Conservation (phyloP, 2,329 filamentous ascomycete species). For the Xylogone sp. region DNA sequence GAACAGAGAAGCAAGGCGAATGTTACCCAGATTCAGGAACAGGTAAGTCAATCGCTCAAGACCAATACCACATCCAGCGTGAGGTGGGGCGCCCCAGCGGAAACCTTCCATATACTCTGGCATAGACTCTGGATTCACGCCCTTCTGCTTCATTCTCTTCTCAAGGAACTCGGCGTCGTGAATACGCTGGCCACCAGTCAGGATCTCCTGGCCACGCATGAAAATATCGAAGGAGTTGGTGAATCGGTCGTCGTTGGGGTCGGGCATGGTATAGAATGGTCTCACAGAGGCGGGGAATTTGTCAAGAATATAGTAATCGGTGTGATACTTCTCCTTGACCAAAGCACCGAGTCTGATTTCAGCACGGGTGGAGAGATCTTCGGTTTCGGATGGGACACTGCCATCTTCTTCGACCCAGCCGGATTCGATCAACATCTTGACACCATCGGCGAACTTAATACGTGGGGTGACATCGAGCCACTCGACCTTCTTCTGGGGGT, state of each 20-base stretch:
- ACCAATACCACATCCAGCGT: slow-evolving; percentile 86
- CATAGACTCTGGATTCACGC: slow-evolving; percentile 78
- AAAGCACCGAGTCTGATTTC: slow-evolving; percentile 83
- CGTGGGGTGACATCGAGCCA: slow-evolving; percentile 84
- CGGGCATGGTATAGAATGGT: slow-evolving; percentile 89
- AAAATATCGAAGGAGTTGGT: slow-evolving; percentile 97
- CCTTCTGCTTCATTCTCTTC: slow-evolving; percentile 70
- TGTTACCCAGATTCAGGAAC: slow-evolving; percentile 81
- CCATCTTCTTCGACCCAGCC: slow-evolving; percentile 77
- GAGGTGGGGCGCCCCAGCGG: slow-evolving; percentile 82
- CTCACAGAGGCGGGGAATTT: slow-evolving; percentile 83
- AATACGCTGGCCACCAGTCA: slow-evolving; percentile 90
- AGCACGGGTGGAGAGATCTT: slow-evolving; percentile 80
- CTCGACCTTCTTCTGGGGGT: slow-evolving; percentile 80
- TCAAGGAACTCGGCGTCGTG: slow-evolving; percentile 73
- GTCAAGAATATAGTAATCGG: slow-evolving; percentile 92
- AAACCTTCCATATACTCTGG: slow-evolving; percentile 88
- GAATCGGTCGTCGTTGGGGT: slow-evolving; percentile 64
- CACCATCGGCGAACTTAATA: slow-evolving; percentile 74
- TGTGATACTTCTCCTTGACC: slow-evolving; percentile 80
- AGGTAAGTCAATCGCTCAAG: slow-evolving; percentile 86
- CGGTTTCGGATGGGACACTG: slow-evolving; percentile 62
- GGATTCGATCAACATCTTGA: slow-evolving; percentile 75
- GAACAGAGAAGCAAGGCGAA: slow-evolving; percentile 83
- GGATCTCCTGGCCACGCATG: slow-evolving; percentile 86